Evolutionary conservation across 371 early-diverging fungal species (phyloP), one percentile per base, ranked within the genome.

Genomic region (Apophysomyces elegans): DNA sequence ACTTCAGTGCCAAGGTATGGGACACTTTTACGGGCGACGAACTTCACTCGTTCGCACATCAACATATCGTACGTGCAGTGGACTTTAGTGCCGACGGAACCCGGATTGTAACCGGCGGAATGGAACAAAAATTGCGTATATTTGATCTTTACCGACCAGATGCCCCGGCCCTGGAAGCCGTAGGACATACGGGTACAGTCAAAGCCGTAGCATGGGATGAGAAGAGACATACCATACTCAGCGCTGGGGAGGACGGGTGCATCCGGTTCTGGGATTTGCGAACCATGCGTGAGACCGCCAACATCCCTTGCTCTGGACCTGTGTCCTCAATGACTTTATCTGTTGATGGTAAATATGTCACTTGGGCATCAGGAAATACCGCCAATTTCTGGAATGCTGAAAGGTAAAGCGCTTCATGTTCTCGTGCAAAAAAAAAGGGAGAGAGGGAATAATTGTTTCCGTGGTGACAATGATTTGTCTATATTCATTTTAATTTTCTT

Each of bases 1-100:
- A 95, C 75, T 93, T 93, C 73, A 90, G 90, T 46, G 92, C 90
- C 69, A 93, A 93, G 73, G 88, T 94, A 38, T 95, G 94, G 94
- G 85, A 93, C 65, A 93, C 94, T 37, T 82, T 84, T 44, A 87
- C 85, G 0, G 96, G 95, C 5, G 77, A 88, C 39, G 84, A 87
- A 38, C 64, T 91, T 9, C 82, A 85, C 65, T 86, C 93, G 9
- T 88, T 93, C 65, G 70, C 75, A 5, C 94, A 95, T 67, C 67
- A 79, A 18, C 93, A 93, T 69, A 92, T 94, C 74, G 94, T 95
- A n/a, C 90, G 92, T 56, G 79, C 89, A 56, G 90, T 89, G 44
- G 93, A 92, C 64, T 89, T 95, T 69, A 87, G 84, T 21, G 77
- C 81, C 13, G 91, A 89, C 59, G 88, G 84, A 6, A 82, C 81